phyloP scores from a whole-genome alignment of 2,329 filamentous ascomycete genomes.

The Aciculosporium take region DNA sequence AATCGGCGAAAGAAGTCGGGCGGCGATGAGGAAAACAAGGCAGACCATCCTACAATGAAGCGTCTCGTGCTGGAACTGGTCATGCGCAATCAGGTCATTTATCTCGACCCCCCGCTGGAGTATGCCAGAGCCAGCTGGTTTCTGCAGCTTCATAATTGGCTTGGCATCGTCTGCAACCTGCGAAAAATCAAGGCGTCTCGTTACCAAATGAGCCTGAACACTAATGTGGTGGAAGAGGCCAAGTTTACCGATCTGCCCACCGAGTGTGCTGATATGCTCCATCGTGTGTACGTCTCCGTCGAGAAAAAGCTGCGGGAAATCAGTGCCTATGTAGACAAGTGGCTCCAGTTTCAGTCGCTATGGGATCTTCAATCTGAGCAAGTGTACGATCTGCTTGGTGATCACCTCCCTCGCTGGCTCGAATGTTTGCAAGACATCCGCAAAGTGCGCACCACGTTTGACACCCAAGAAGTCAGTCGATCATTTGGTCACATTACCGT shows the following conservation, averaged over 20 bases:
- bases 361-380: conserved; percentile 97
- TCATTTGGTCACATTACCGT: conserved; percentile 90
- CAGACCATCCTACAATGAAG: conserved; percentile 50
- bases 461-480: conserved; percentile 86
- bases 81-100: conserved; percentile 97
- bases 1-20: conserved; percentile 36
- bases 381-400: conserved; percentile 81
- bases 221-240: conserved; percentile 46
- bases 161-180: conserved; percentile 81
- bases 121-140: conserved; percentile 90
- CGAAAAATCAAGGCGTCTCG: conserved; percentile 89
- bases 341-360: conserved; percentile 94
- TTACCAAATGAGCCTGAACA: conserved; percentile 78
- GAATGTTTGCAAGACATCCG: conserved; percentile 94
- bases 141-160: conserved; percentile 80
- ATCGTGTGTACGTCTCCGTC: conserved; percentile 67
- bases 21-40: conserved; percentile 30
- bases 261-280: conserved; percentile 65
- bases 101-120: conserved; percentile 84
- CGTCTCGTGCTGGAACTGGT: conserved; percentile 79
- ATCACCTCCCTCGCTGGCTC: conserved; percentile 84
- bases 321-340: conserved; percentile 82
- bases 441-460: conserved; percentile 89
- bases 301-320: conserved; percentile 73
- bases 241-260: conserved; percentile 76